Conservation (phyloP, 345 rosid genomes). For the Populus pruinosa region DNA sequence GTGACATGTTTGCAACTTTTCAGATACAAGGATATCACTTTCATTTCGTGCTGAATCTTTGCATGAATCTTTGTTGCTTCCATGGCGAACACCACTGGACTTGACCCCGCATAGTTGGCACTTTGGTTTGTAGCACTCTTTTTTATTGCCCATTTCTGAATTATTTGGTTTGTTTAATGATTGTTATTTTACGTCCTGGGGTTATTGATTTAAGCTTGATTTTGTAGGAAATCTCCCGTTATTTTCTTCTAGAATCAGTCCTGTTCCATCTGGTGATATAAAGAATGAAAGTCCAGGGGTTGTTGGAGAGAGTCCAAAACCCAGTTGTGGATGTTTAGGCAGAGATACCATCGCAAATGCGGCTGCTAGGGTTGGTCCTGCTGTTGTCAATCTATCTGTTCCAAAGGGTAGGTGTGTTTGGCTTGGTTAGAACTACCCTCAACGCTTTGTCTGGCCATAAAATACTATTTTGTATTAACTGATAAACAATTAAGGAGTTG, state of each 20-base stretch:
- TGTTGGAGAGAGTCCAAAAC: constrained; percentile 39
- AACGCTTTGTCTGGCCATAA: no score
- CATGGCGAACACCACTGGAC: constrained; percentile 2
- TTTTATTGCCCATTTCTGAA: constrained; percentile 1
- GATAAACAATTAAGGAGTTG: no score
- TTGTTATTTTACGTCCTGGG: not conserved
- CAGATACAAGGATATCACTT: constrained; percentile 40
- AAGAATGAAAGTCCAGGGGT: constrained; percentile 27
- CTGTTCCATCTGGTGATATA: constrained; percentile 31
- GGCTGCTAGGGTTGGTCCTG: constrained; percentile 76
- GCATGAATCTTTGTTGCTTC: constrained; percentile 25
- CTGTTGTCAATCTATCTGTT: constrained; percentile 82
- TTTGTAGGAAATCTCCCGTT: constrained; percentile 38
- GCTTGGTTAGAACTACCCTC: not conserved
- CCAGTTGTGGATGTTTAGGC: constrained; percentile 52
- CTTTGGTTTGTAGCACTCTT: constrained; percentile 37
- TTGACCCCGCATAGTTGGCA: no score
- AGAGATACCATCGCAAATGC: constrained; percentile 81
- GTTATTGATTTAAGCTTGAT: not conserved
- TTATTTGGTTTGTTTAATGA: not conserved
- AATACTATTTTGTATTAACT: no score
- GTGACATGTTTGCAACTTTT: not conserved
- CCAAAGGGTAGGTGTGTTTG: constrained; percentile 47
- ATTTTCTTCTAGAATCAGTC: constrained; percentile 42
- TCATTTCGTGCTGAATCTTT: constrained; percentile 33